Conservation (phyloP, 192 early-diverging fungal genomes). For the Chytriomyces sp. region DNA sequence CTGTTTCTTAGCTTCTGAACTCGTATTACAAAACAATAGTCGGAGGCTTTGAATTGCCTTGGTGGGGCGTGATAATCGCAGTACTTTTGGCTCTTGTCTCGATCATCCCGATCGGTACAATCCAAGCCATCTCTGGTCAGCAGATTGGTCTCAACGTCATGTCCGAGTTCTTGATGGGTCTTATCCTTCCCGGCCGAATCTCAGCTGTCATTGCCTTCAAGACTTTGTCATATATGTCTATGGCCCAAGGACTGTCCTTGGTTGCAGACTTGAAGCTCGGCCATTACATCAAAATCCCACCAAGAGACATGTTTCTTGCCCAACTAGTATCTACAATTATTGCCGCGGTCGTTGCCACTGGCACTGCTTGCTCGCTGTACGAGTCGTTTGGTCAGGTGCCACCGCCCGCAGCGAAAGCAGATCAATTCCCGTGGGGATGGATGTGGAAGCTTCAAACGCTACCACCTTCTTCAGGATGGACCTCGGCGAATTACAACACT, state of each 20-base stretch:
- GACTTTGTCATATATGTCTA: constrained; percentile 77
- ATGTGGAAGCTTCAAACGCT: neutral
- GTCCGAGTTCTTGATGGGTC: constrained; percentile 84
- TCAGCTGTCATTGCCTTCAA: constrained; percentile 88
- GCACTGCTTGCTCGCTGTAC: constrained; percentile 28
- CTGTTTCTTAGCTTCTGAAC: constrained; percentile 42
- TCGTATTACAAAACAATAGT: too few species aligned
- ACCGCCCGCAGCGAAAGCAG: neutral
- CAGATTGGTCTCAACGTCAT: constrained; percentile 84
- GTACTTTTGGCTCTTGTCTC: constrained; percentile 25
- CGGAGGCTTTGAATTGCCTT: constrained; percentile 65
- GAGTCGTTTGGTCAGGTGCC: constrained; percentile 8
- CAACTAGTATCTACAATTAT: constrained; percentile 61
- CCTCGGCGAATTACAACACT: constrained; percentile 32
- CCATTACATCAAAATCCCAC: constrained; percentile 76
- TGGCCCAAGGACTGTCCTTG: constrained; percentile 76
- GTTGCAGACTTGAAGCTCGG: constrained; percentile 75
- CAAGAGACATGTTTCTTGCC: constrained; percentile 55
- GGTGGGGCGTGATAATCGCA: constrained; percentile 62
- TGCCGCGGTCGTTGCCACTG: constrained; percentile 52
- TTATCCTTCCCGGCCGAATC: constrained; percentile 75
- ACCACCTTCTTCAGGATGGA: constrained; percentile 21
- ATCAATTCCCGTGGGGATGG: neutral
- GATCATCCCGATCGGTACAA: constrained; percentile 68
- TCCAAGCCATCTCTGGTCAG: constrained; percentile 79